Evolutionary conservation across 768 basidiomycete species (phyloP), one percentile per base, ranked within the genome.

Genomic region (Leccinum incarnatum): DNA sequence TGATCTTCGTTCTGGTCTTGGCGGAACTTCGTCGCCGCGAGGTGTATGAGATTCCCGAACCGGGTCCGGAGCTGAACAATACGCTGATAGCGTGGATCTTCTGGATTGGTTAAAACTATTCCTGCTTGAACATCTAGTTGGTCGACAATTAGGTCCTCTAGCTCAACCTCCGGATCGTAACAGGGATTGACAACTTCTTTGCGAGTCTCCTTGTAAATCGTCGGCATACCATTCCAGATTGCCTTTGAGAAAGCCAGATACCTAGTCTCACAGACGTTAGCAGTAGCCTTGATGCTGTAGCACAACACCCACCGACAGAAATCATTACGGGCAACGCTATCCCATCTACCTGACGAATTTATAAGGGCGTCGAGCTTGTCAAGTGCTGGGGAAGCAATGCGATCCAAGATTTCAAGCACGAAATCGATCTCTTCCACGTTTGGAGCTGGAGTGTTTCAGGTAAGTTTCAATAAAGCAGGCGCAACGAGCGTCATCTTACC

Each of bases 221-320:
- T 88, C 1, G 91, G 81, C 30, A 95, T 77, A 2, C 92, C 92
- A 29, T 79, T 79, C 83, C 94, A 89, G 3, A 90, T 78, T n/a
- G 88, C 84, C 65, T 88, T 82, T 17, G 88, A 83, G 27, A 86
- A 82, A 61, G 87, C 83, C 46, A 93, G 74, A 69, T 84, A 87
- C 50, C 91, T 84, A 59, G n/a, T 11, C 42, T 49, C 53, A 55
- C 5, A 51, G 2, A 57, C 34, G 34, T 65, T 54, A 59, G 11
- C 30, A 47, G 15, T 30, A 55, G 27, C 32, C 19, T 15, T 47
- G 1, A 63, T 27, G 11, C 17, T 45, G 47, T 32, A 49, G 34
- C n/a, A 1, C 29, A 60, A 29, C 21, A 69, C 78, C 58, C 72
- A 88, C 83, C 93, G 83, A 75, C 95, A 97, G 67, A 93, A 91